These are phyloP conservation scores for Phytopythium aichiense DNA, from an alignment of 352 stramenopile species.

Conservation along the genomic window DNA sequence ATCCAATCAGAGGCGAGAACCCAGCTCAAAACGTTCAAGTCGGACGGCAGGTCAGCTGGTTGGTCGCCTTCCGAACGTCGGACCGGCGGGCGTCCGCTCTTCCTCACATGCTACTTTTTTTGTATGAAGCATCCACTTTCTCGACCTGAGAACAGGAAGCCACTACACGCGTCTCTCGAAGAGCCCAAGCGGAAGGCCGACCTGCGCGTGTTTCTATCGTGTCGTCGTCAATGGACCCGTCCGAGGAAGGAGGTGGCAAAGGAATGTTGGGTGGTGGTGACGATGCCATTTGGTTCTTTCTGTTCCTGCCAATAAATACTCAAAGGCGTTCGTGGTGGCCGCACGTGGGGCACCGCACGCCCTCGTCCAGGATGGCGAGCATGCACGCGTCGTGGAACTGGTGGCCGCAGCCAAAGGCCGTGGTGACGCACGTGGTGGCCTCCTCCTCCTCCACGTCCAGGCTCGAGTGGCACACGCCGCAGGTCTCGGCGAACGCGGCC, in stretches of 20 bases:
- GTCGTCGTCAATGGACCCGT: too few species aligned
- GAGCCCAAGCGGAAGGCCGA: too few species aligned
- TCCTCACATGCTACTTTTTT: background rate
- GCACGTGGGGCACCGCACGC: slow-evolving; percentile 26
- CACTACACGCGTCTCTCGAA: too few species aligned
- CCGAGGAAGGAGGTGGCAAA: background rate
- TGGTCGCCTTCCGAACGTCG: background rate
- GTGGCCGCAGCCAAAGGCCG: slow-evolving; percentile 30
- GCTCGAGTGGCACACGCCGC: slow-evolving; percentile 16
- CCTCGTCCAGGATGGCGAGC: slow-evolving; percentile 18
- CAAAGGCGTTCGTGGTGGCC: slow-evolving; percentile 11
- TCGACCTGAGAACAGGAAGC: too few species aligned
- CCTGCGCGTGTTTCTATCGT: too few species aligned
- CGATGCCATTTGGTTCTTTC: too few species aligned
- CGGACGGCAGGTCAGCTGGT: background rate
- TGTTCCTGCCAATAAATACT: slow-evolving; percentile 1
- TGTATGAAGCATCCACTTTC: background rate
- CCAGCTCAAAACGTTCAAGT: background rate
- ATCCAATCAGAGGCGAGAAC: background rate
- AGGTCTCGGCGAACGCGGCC: slow-evolving; percentile 10
- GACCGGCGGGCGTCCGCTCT: background rate
- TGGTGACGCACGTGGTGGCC: slow-evolving; percentile 17
- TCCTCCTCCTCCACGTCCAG: slow-evolving; percentile 20
- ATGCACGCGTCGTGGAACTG: slow-evolving; percentile 32
- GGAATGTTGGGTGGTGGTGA: background rate